Base-by-base conservation (phyloP, 2,329 filamentous ascomycete species). In the Claviceps digitariae region DNA sequence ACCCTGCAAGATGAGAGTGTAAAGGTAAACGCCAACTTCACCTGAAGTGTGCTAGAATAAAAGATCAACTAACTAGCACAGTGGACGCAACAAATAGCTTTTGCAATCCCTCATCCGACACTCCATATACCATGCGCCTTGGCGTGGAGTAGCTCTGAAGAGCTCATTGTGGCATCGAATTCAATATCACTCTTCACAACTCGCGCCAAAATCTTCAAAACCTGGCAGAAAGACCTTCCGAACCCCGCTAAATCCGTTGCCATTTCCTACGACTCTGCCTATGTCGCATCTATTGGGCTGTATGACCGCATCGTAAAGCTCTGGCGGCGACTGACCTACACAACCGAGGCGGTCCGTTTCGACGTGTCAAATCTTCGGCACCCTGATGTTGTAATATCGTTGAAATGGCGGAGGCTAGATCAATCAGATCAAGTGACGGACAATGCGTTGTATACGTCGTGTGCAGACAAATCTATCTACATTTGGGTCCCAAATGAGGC, bases 291-390 rank as follows among this genome's bases (percentile, higher is more conserved):
- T 1, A 79, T 86, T 13, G 86, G 89, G 44, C 73, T 76, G 50
- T 81, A 87, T 64, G 93, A 97, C 67, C 78, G 84, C 51, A 72
- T 97, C 21, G 83, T 95, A 59, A 97, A 98, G 70, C 79, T 97
- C 61, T 98, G 94, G 93, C 82, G 90, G 57, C 80, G 91, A 52
- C 73, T 95, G 25, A 86, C 86, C 9, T 96, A 91, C 64, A 89
- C 89, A 15, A 78, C 82, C 1, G 84, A 89, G 54, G 86, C 94
- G 60, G 85, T 89, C 41, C 79, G 86, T 54, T 97, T 97, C 68
- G 91, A 97, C 62, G 84, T 95, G 61, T 83, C 84, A 29, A 97
- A 97, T 67, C 80, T 98, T 1, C 76, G 83, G n/a, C 93, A 98
- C 65, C 87, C 89, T 1, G 76, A 79, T 27, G 71, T 84, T 1